Percentiles rank a stretch among this genome's conserved stretches.
These are phyloP conservation scores for Panaeolus cyanescens DNA, from an alignment of 768 basidiomycete genomes.

Conservation along the genomic window DNA sequence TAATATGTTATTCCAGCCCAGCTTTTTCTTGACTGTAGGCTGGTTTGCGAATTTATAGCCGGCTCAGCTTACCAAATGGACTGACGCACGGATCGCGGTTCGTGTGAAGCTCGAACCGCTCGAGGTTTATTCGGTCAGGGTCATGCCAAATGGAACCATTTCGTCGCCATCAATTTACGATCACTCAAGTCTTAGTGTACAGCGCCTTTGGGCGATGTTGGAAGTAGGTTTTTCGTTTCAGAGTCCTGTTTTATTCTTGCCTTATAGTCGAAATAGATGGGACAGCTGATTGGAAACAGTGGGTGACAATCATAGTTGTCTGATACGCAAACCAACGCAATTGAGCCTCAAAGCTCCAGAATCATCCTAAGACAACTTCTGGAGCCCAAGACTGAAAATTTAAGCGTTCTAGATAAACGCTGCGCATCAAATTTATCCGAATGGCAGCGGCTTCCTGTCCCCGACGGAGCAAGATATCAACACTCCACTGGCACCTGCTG, in stretches of 20 bases:
- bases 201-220: background rate
- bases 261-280: too few relatives aligned
- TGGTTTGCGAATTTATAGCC: background rate
- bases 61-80: background rate
- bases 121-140: background rate
- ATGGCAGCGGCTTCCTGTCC: background rate
- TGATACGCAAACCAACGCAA: background rate
- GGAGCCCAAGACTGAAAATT: background rate
- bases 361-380: background rate
- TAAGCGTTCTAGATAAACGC: background rate
- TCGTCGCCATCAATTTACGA: background rate
- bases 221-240: background rate
- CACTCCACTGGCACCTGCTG: background rate
- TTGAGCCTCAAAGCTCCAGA: background rate
- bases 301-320: too few relatives aligned
- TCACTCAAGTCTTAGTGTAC: background rate
- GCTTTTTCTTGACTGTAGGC: background rate
- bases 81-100: background rate
- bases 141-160: background rate
- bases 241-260: background rate
- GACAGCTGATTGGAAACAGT: too few relatives aligned
- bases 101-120: background rate
- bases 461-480: background rate
- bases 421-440: too few relatives aligned
- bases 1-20: constrained; percentile 1